Percentiles rank a stretch among this genome's conserved stretches.
phyloP scores from a whole-genome alignment of 2,329 filamentous ascomycete species.

The Botrytis fabae region DNA sequence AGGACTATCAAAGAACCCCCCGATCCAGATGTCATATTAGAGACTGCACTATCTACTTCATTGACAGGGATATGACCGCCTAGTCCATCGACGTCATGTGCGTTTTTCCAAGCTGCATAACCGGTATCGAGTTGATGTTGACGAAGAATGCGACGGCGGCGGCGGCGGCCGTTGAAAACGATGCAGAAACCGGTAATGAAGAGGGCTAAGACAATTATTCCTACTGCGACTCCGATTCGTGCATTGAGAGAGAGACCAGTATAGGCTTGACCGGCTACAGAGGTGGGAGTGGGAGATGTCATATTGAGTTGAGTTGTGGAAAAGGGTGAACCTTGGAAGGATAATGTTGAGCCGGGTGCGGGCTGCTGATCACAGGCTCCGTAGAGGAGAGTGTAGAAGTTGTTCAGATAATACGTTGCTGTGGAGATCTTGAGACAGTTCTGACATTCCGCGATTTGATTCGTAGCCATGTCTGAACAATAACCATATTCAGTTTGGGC shows the following conservation, averaged over 20 bases:
- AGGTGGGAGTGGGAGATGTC: slow-evolving; percentile 49
- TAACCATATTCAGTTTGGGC: slow-evolving; percentile 51
- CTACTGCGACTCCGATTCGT: slow-evolving; percentile 60
- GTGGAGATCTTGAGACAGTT: slow-evolving; percentile 48
- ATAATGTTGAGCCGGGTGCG: slow-evolving; percentile 48
- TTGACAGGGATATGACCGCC: slow-evolving; percentile 20
- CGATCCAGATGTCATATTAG: slow-evolving; percentile 40
- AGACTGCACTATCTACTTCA: slow-evolving; percentile 10
- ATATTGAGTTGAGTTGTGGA: slow-evolving; percentile 50
- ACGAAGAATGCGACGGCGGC: slow-evolving; percentile 53
- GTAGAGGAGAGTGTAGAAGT: slow-evolving; percentile 48
- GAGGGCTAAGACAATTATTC: slow-evolving; percentile 51
- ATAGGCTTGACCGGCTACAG: slow-evolving; percentile 30
- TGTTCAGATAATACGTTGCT: slow-evolving; percentile 49
- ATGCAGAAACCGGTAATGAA: slow-evolving; percentile 52
- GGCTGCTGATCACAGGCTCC: slow-evolving; percentile 58
- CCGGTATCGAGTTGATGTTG: slow-evolving; percentile 38
- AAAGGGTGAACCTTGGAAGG: slow-evolving; percentile 55
- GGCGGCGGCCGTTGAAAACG: slow-evolving; percentile 57
- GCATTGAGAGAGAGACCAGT: slow-evolving; percentile 52
- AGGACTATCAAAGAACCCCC: slow-evolving; percentile 51
- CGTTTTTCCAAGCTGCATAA: slow-evolving; percentile 33
- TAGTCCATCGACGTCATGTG: slow-evolving; percentile 24
- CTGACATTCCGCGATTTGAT: slow-evolving; percentile 47
- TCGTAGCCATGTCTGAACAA: slow-evolving; percentile 51